Base-by-base conservation (phyloP, 2,329 filamentous ascomycete species). In the Lojkania enalia region DNA sequence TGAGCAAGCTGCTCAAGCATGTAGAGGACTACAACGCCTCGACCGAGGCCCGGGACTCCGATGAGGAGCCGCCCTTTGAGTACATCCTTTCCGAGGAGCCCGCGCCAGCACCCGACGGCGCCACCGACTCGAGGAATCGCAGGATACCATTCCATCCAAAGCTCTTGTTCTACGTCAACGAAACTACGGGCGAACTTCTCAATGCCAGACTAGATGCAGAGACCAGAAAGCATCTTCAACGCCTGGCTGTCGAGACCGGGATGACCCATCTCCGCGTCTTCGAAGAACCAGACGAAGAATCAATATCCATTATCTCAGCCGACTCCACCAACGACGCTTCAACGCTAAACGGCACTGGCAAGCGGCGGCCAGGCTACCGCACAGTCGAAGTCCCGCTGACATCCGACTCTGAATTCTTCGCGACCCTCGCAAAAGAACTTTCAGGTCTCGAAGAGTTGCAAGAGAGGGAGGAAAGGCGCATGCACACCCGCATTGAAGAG, bases 321-420 rank as follows among this genome's bases (percentile, higher is more conserved):
- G 37, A 39, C 32, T 44, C 46, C 3, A 15, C 23, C n/a, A 38
- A 23, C 9, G 5, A 21, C 3, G 33, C 23, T 15, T 29, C 31
- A 13, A 20, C 42, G 11, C 5, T 21, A 12, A 44, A 43, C 14
- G 19, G 29, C 6, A 30, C 51, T 18, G 5, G n/a, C 12, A 44
- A 46, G 6, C 46, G 45, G 7, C 53, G 53, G 9, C 48, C 51
- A 5, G 59, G 56, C 19, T 63, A 75, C 53, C 69, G 72, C 18
- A 70, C 69, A 46, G 75, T 95, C n/a, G 85, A 91, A 63, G 80
- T 95, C 5, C 86, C 88, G 14, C 73, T 95, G 2, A 82, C 82
- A 2, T 88, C 88, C 18, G 89, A 94, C 60, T 78, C 79, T 15
- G 82, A 90, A 61, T 95, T 95, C 68, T 95, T 95, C 67, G 78